Evolutionary conservation across 2,329 filamentous ascomycete genomes (phyloP).

Genomic region (Coleophoma crateriformis): DNA sequence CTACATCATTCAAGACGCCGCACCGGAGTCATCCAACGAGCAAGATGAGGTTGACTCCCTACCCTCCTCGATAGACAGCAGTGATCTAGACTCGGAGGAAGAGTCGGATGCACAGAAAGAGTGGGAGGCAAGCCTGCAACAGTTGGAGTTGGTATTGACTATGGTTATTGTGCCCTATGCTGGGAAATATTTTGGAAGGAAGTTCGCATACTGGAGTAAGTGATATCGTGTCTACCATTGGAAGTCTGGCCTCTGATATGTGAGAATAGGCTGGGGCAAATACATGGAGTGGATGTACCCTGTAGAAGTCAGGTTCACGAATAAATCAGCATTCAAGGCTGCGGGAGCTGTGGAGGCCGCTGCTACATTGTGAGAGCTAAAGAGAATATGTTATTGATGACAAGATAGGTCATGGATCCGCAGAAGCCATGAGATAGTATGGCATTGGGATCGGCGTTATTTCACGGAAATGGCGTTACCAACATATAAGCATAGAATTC

Average conservation of each 20-base stretch:
- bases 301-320: slow-evolving; percentile 65
- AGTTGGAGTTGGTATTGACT: slow-evolving; percentile 85
- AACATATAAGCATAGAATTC: neutral
- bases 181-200: slow-evolving; percentile 91
- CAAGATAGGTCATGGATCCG: neutral
- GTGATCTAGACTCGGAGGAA: slow-evolving; percentile 50
- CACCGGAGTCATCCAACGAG: slow-evolving; percentile 47
- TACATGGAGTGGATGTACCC: slow-evolving; percentile 95
- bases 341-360: slow-evolving; percentile 58
- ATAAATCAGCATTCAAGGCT: slow-evolving; percentile 57
- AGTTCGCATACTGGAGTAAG: slow-evolving; percentile 95
- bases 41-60: slow-evolving; percentile 59
- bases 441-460: slow-evolving; percentile 1
- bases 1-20: slow-evolving; percentile 27
- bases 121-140: slow-evolving; percentile 91
- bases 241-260: slow-evolving; percentile 1
- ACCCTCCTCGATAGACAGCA: slow-evolving; percentile 48
- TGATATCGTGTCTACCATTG: slow-evolving; percentile 1
- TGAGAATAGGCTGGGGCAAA: slow-evolving; percentile 71
- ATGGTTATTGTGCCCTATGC: slow-evolving; percentile 93
- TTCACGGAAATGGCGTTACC: neutral
- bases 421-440: neutral
- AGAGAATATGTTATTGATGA: neutral
- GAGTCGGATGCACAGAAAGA: slow-evolving; percentile 86
- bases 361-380: slow-evolving; percentile 17